Percentiles rank a stretch among this genome's conserved stretches.
These are phyloP conservation scores for Cyclospora cayetanensis DNA, from an alignment of 169 alveolate species.

Conservation along the genomic window DNA sequence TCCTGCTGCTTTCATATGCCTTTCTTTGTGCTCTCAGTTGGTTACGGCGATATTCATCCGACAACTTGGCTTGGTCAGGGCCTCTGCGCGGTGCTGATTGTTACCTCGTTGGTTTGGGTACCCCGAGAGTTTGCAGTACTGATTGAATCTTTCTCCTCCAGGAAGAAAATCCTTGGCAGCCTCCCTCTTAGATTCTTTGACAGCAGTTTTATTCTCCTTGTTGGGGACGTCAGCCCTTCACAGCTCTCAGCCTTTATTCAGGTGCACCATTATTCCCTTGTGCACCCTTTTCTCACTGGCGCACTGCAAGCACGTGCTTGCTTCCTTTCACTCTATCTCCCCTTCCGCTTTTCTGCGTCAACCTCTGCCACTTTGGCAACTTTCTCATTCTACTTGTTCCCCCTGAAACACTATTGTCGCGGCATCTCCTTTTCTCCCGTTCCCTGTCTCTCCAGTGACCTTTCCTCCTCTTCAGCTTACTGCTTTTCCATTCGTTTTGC, in stretches of 20 bases:
- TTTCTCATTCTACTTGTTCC: background rate
- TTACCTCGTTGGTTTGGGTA: slow-evolving; percentile 13
- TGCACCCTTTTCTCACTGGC: background rate
- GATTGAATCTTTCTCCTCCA: slow-evolving; percentile 14
- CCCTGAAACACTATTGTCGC: background rate
- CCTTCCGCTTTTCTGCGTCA: background rate
- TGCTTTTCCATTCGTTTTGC: background rate
- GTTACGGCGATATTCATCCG: slow-evolving; percentile 38
- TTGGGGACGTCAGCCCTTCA: slow-evolving; percentile 19
- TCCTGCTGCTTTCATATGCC: background rate
- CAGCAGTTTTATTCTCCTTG: background rate
- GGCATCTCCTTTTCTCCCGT: background rate
- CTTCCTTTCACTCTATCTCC: background rate
- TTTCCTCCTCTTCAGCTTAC: background rate
- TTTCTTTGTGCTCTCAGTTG: background rate
- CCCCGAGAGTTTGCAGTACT: slow-evolving; percentile 32
- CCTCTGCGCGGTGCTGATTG: slow-evolving; percentile 4
- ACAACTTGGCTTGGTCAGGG: background rate
- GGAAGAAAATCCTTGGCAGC: background rate
- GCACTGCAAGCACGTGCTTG: background rate
- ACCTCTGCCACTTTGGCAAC: background rate
- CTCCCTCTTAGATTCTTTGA: slow-evolving; percentile 1
- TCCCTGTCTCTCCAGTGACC: background rate
- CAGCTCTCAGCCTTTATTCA: slow-evolving; percentile 47
- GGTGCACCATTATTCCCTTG: background rate